Conservation (phyloP, 306 rosid species). For the Nissolia schottii region DNA sequence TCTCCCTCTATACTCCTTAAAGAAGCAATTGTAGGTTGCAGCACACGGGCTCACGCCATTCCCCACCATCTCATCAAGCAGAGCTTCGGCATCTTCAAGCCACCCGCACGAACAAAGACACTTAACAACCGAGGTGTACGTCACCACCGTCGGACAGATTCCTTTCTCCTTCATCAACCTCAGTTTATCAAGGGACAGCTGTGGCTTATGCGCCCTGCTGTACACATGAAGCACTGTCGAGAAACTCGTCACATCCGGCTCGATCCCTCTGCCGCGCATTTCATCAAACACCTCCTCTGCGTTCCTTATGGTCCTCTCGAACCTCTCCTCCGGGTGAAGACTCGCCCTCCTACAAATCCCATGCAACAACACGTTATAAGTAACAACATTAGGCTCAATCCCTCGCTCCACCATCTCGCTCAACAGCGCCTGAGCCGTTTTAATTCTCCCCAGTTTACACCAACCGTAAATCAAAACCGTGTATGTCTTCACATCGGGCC, state of each 20-base stretch:
- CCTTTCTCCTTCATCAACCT: slow-evolving; percentile 67
- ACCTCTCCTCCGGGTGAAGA: slow-evolving; percentile 80
- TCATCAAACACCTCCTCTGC: slow-evolving; percentile 74
- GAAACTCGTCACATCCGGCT: slow-evolving; percentile 85
- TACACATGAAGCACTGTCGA: slow-evolving; percentile 83
- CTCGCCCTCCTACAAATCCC: slow-evolving; percentile 83
- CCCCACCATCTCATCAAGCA: slow-evolving; percentile 67
- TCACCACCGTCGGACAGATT: slow-evolving; percentile 61
- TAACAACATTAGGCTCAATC: slow-evolving; percentile 74
- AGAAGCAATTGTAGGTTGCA: slow-evolving; percentile 74
- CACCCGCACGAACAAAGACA: slow-evolving; percentile 83
- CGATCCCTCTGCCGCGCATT: slow-evolving; percentile 70
- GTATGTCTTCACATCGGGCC: slow-evolving; percentile 48
- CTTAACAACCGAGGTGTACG: slow-evolving; percentile 74
- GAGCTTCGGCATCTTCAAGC: slow-evolving; percentile 68
- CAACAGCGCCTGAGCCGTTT: slow-evolving; percentile 51
- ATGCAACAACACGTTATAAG: slow-evolving; percentile 72
- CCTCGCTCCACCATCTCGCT: slow-evolving; percentile 60
- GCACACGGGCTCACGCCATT: slow-evolving; percentile 65
- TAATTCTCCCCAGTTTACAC: slow-evolving; percentile 65
- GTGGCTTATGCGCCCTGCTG: slow-evolving; percentile 88
- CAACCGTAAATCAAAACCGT: slow-evolving; percentile 80
- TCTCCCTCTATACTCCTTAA: slow-evolving; percentile 78
- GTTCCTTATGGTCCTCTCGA: slow-evolving; percentile 61
- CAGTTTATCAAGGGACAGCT: slow-evolving; percentile 64